These are phyloP conservation scores for Phialophora tarda DNA, from an alignment of 2,329 filamentous ascomycete species.

Conservation along the genomic window DNA sequence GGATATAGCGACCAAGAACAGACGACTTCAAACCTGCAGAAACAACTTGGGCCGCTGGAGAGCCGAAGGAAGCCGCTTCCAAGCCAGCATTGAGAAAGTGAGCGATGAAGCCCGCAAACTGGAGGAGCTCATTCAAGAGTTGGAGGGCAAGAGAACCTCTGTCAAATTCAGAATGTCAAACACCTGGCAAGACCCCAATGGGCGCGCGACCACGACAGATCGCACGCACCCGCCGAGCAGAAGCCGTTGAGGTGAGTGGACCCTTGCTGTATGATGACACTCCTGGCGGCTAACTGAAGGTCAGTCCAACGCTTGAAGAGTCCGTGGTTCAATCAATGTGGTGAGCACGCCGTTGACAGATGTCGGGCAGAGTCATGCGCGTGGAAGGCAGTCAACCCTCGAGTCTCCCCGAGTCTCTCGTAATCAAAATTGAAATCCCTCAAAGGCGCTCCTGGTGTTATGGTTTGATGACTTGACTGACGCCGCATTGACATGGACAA, in stretches of 20 bases:
- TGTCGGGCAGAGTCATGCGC: not conserved
- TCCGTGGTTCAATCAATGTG: not conserved
- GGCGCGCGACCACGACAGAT: not conserved
- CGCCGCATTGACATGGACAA: not conserved
- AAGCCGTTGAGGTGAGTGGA: conserved; percentile 5
- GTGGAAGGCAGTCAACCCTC: not conserved
- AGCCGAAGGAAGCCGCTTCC: conserved; percentile 34
- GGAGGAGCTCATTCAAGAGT: conserved; percentile 29
- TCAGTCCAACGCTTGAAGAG: not conserved
- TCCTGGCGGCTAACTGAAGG: conserved; percentile 19
- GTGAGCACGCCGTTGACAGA: not conserved
- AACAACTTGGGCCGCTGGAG: conserved; percentile 38
- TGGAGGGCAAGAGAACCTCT: conserved; percentile 28
- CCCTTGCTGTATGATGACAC: not conserved
- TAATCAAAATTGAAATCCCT: not conserved
- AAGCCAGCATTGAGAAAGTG: conserved; percentile 36
- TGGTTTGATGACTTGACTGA: not conserved
- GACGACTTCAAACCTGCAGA: conserved; percentile 30
- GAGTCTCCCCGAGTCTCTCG: not conserved
- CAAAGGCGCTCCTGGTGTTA: conserved; percentile 1
- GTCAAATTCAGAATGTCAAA: conserved; percentile 12
- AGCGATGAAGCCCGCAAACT: conserved; percentile 27
- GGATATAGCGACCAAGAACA: conserved; percentile 36
- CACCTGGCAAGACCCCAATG: conserved; percentile 1
- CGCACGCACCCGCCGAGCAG: not conserved